Percentiles rank a stretch among this genome's conserved stretches.
Conservation (phyloP, 805 yeast species). For the Kockiozyma suomiensis region DNA sequence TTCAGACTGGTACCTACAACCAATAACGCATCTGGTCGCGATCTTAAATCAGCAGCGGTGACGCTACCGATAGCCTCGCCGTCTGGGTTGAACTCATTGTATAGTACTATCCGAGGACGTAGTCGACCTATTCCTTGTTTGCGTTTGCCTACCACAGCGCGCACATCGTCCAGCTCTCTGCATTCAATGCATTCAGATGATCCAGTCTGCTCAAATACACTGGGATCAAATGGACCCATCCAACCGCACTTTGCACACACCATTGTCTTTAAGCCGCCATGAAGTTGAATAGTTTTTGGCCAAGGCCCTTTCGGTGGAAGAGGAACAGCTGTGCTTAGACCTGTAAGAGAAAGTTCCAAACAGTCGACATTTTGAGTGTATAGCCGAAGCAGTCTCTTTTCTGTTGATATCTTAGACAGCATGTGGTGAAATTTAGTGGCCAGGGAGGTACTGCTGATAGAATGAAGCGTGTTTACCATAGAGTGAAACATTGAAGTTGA, state of each 20-base stretch:
- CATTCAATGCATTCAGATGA: constrained; percentile 69
- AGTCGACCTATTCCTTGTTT: constrained; percentile 62
- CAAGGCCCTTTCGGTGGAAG: constrained; percentile 48
- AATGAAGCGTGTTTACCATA: constrained; percentile 66
- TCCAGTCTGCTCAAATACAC: constrained; percentile 47
- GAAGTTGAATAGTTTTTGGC: constrained; percentile 75
- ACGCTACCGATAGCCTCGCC: constrained; percentile 83
- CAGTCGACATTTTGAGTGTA: constrained; percentile 91
- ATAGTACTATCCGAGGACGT: constrained; percentile 67
- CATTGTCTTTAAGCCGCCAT: constrained; percentile 75
- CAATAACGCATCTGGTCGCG: constrained; percentile 73
- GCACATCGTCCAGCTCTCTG: constrained; percentile 56
- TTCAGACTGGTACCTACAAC: constrained; percentile 85
- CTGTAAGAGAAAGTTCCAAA: constrained; percentile 61
- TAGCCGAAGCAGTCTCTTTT: constrained; percentile 66
- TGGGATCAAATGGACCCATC: constrained; percentile 56
- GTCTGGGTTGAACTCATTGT: constrained; percentile 82
- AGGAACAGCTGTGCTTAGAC: constrained; percentile 55
- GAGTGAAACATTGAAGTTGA: constrained; percentile 69
- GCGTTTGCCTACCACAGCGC: constrained; percentile 65
- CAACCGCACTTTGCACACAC: constrained; percentile 76
- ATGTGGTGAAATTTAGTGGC: constrained; percentile 78
- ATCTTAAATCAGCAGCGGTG: constrained; percentile 63
- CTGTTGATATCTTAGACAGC: constrained; percentile 59
- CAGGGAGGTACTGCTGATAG: constrained; percentile 54